phyloP scores from a whole-genome alignment of 768 basidiomycete genomes.

The Cyclocybe aegerita region DNA sequence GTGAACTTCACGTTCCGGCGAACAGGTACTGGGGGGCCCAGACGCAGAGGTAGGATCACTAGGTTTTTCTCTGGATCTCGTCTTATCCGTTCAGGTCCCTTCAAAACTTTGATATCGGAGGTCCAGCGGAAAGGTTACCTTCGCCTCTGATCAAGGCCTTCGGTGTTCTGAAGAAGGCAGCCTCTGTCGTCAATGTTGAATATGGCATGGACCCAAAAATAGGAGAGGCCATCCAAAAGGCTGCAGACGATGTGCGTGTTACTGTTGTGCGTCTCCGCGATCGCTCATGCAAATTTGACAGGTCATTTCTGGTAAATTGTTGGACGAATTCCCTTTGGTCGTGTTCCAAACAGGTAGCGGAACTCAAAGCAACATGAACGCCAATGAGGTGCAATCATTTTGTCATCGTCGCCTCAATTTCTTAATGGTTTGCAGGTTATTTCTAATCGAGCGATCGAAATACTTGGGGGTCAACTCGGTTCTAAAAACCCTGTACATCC shows the following conservation, averaged over 20 bases:
- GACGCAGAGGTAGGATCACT: slow-evolving; percentile 74
- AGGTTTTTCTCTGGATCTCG: background rate
- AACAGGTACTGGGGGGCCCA: slow-evolving; percentile 96
- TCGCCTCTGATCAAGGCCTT: slow-evolving; percentile 97
- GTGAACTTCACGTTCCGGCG: slow-evolving; percentile 79
- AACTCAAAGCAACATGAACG: slow-evolving; percentile 99
- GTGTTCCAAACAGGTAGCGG: slow-evolving; percentile 99
- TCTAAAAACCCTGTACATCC: slow-evolving; percentile 98
- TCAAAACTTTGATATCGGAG: slow-evolving; percentile 98
- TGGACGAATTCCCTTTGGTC: slow-evolving; percentile 96
- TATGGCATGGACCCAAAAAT: slow-evolving; percentile 92
- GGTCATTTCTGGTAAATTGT: slow-evolving; percentile 95
- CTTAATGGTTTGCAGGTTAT: slow-evolving; percentile 63
- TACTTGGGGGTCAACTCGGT: slow-evolving; percentile 92
- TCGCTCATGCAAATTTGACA: slow-evolving; percentile 27
- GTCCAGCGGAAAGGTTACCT: slow-evolving; percentile 89
- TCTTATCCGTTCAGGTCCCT: slow-evolving; percentile 57
- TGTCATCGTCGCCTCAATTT: background rate
- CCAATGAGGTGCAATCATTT: slow-evolving; percentile 71
- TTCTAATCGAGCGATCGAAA: slow-evolving; percentile 96
- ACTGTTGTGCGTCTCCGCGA: background rate
- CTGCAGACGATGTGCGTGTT: slow-evolving; percentile 83
- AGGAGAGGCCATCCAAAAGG: slow-evolving; percentile 85
- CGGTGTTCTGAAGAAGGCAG: slow-evolving; percentile 96
- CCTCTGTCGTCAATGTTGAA: slow-evolving; percentile 81